phyloP scores from a whole-genome alignment of 2,329 filamentous ascomycete species.

The Verticillium dahliae region DNA sequence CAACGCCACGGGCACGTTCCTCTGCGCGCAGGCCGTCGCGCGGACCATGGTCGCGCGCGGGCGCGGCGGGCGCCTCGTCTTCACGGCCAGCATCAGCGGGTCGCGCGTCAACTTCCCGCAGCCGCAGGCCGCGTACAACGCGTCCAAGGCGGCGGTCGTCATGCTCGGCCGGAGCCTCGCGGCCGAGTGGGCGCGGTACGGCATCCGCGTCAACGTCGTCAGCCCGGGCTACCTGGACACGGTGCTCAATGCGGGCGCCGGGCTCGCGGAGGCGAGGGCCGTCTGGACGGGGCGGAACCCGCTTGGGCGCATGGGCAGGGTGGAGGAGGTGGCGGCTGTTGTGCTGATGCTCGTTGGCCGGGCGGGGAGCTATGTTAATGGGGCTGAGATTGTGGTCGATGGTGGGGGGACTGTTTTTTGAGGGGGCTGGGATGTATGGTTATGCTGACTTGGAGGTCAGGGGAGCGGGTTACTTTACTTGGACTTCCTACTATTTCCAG shows the following conservation, averaged over 20 bases:
- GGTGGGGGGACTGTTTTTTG: constrained; percentile 32
- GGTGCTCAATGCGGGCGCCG: constrained; percentile 61
- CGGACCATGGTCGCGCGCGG: constrained; percentile 44
- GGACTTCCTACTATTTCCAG: too few relatives aligned
- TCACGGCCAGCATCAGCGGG: constrained; percentile 62
- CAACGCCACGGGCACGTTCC: constrained; percentile 65
- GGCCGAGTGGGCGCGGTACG: constrained; percentile 65
- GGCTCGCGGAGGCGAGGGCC: constrained; percentile 43
- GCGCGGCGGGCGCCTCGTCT: constrained; percentile 54
- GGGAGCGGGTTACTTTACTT: too few relatives aligned
- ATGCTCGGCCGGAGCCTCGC: constrained; percentile 59
- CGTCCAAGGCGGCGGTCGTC: constrained; percentile 61
- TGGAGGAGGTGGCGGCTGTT: constrained; percentile 56
- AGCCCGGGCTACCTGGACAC: constrained; percentile 75
- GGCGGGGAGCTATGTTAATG: constrained; percentile 63
- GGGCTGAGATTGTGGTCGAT: constrained; percentile 59
- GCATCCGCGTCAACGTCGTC: constrained; percentile 65
- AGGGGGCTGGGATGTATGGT: neutral
- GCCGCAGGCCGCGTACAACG: constrained; percentile 67
- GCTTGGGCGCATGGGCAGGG: constrained; percentile 57
- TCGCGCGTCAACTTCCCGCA: constrained; percentile 67
- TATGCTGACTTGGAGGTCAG: too few relatives aligned
- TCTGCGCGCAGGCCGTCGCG: constrained; percentile 59
- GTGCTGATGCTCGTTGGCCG: constrained; percentile 54
- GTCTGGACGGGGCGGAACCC: constrained; percentile 56